Conservation (phyloP, 371 early-diverging fungal genomes). For the Syncephalis fuscata region DNA sequence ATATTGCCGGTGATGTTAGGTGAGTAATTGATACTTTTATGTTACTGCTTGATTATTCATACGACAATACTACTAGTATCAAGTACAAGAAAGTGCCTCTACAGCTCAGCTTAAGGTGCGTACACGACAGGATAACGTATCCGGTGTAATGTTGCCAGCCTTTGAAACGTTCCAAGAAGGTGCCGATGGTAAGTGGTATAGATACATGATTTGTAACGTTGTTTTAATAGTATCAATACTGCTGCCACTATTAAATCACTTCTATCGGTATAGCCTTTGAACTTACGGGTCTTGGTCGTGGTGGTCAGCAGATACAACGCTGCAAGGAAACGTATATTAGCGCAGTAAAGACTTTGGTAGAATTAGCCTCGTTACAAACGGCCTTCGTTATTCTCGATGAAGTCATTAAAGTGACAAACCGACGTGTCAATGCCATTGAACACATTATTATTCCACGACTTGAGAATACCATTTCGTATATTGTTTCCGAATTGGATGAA, state of each 20-base stretch:
- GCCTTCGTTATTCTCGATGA: conserved; percentile 96
- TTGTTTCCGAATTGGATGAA: conserved; percentile 97
- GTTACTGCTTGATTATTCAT: no score
- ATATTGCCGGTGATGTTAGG: conserved; percentile 94
- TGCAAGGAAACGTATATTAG: conserved; percentile 89
- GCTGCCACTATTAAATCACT: conserved; percentile 3
- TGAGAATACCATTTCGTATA: conserved; percentile 96
- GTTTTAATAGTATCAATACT: no score
- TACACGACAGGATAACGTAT: conserved; percentile 91
- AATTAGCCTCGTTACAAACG: conserved; percentile 84
- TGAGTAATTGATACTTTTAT: conserved; percentile 11
- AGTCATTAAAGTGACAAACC: conserved; percentile 97
- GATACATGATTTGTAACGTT: no score
- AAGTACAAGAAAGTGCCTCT: conserved; percentile 89
- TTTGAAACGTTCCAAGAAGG: conserved; percentile 82
- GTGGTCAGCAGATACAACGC: conserved; percentile 93
- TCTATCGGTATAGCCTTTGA: conserved; percentile 51
- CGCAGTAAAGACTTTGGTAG: conserved; percentile 87
- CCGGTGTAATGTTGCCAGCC: conserved; percentile 89
- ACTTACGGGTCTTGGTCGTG: conserved; percentile 91
- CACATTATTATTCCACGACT: conserved; percentile 96
- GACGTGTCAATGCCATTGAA: conserved; percentile 99
- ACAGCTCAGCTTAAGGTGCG: conserved; percentile 79
- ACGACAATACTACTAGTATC: conserved; percentile 31
- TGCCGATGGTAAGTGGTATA: conserved; percentile 40